Conservation (phyloP, 805 yeast genomes). For the Grigorovia humatica region DNA sequence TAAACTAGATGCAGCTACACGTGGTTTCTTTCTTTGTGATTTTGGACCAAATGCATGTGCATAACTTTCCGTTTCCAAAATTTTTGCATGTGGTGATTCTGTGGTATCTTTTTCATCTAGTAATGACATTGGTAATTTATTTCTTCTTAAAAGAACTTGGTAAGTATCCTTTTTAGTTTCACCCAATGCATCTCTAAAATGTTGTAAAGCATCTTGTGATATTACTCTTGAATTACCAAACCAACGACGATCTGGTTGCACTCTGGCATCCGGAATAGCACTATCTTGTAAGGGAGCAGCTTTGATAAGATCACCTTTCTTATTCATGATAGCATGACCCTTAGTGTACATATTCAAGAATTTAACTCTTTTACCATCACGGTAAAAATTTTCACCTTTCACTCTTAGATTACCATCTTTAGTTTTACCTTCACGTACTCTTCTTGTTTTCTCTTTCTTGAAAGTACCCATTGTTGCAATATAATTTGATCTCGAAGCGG, state of each 20-base stretch:
- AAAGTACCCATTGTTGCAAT: constrained; percentile 69
- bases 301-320: constrained; percentile 72
- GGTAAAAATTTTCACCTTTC: constrained; percentile 93
- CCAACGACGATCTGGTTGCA: constrained; percentile 95
- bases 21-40: constrained; percentile 85
- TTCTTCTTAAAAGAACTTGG: constrained; percentile 78
- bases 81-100: constrained; percentile 67
- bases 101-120: constrained; percentile 75
- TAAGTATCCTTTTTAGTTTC: constrained; percentile 73
- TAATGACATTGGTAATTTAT: constrained; percentile 91
- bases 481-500: neutral
- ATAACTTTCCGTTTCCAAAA: constrained; percentile 82
- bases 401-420: constrained; percentile 87
- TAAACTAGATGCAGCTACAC: constrained; percentile 63
- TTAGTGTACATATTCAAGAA: constrained; percentile 86
- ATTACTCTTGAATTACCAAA: constrained; percentile 95
- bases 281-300: constrained; percentile 86
- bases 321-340: constrained; percentile 80
- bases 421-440: constrained; percentile 69
- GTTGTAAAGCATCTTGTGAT: constrained; percentile 90
- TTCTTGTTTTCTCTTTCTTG: constrained; percentile 83
- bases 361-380: constrained; percentile 87
- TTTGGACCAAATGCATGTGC: constrained; percentile 85
- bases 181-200: constrained; percentile 89
- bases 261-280: constrained; percentile 82